phyloP scores from a whole-genome alignment of 495 filamentous ascomycete genomes.

The Lepraria neglecta region DNA sequence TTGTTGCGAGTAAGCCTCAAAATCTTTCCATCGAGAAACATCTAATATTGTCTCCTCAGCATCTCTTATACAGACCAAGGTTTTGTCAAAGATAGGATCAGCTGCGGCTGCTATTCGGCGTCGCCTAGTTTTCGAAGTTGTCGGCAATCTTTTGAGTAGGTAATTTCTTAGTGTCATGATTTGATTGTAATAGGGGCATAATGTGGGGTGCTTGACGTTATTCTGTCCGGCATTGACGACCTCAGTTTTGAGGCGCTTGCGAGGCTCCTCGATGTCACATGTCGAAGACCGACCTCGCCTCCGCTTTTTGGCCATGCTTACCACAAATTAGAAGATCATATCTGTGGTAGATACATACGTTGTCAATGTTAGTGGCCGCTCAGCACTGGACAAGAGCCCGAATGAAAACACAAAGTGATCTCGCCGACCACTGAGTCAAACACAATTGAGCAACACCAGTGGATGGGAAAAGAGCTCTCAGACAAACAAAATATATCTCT shows the following conservation, averaged over 20 bases:
- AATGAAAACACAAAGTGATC: too few species aligned
- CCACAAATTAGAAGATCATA: background rate
- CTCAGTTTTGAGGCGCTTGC: slow-evolving; percentile 4
- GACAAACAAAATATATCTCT: background rate
- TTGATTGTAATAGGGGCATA: slow-evolving; percentile 66
- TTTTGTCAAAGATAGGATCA: slow-evolving; percentile 52
- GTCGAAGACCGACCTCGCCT: slow-evolving; percentile 7
- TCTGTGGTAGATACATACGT: background rate
- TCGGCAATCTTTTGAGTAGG: slow-evolving; percentile 49
- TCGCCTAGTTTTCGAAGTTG: slow-evolving; percentile 46
- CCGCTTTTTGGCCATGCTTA: slow-evolving; percentile 18
- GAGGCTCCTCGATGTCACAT: background rate
- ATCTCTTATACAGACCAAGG: slow-evolving; percentile 53
- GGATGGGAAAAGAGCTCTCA: background rate
- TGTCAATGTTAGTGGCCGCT: background rate
- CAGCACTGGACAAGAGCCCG: background rate
- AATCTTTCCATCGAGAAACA: slow-evolving; percentile 48
- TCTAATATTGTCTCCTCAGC: slow-evolving; percentile 32
- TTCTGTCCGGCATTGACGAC: background rate
- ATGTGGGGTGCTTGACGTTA: slow-evolving; percentile 50
- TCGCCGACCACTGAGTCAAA: background rate
- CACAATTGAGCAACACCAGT: background rate
- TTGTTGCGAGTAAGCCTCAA: slow-evolving; percentile 62
- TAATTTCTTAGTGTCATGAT: slow-evolving; percentile 67
- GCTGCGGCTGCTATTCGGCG: slow-evolving; percentile 44